phyloP scores from a whole-genome alignment of 257 asterid genomes.

The Voacanga thouarsii region DNA sequence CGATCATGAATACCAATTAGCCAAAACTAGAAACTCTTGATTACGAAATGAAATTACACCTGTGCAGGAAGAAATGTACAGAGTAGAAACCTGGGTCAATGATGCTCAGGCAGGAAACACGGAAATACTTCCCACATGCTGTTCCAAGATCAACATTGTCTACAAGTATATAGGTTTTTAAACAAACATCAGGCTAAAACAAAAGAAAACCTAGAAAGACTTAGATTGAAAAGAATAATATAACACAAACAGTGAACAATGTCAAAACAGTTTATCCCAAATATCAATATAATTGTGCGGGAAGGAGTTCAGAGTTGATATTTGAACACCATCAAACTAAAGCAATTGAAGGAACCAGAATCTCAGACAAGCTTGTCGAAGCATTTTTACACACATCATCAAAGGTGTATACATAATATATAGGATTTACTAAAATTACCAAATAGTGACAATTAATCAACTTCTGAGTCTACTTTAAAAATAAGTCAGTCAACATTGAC shows the following conservation, averaged over 20 bases:
- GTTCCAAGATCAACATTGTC: slow-evolving; percentile 87
- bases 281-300: not conserved
- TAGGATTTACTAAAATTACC: not conserved
- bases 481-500: not conserved
- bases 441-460: no score
- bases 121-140: slow-evolving; percentile 63
- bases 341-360: not conserved
- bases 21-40: not conserved
- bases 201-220: not conserved
- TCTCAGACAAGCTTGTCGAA: not conserved
- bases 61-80: not conserved
- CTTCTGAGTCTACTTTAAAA: not conserved
- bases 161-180: slow-evolving; percentile 1
- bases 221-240: not conserved
- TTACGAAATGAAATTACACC: not conserved
- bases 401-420: not conserved
- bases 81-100: slow-evolving; percentile 50
- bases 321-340: not conserved
- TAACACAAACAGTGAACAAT: not conserved
- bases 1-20: not conserved
- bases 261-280: not conserved
- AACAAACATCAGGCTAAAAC: not conserved
- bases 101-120: slow-evolving; percentile 81
- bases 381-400: no score
- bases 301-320: no score